Percentiles rank a stretch among this genome's conserved stretches.
Evolutionary conservation across 2,329 filamentous ascomycete species (phyloP).

Genomic region (Pezicula rhizophila): DNA sequence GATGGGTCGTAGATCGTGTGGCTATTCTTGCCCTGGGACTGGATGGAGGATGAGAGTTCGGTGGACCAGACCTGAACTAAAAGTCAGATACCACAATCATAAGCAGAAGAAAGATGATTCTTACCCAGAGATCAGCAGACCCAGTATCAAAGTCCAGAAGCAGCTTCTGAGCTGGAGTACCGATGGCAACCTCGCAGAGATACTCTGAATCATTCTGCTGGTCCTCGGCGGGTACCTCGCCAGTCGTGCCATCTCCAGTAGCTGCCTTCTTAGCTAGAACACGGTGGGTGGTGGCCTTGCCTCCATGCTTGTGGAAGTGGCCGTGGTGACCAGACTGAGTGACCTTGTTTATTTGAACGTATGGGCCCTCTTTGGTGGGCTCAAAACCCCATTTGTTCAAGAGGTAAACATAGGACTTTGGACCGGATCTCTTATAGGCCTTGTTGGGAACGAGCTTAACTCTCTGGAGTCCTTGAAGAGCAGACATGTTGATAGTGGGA

Average conservation of each 20-base stretch:
- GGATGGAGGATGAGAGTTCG: slow-evolving; percentile 33
- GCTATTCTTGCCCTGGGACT: slow-evolving; percentile 28
- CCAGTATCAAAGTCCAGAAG: slow-evolving; percentile 66
- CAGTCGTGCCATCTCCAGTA: slow-evolving; percentile 25
- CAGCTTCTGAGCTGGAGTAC: slow-evolving; percentile 56
- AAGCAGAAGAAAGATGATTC: slow-evolving; percentile 10
- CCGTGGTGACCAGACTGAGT: slow-evolving; percentile 31
- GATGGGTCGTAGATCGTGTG: slow-evolving; percentile 54
- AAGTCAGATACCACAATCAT: slow-evolving; percentile 7
- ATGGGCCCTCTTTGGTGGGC: slow-evolving; percentile 58
- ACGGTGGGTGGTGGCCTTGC: slow-evolving; percentile 39
- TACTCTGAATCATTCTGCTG: slow-evolving; percentile 63
- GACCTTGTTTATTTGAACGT: slow-evolving; percentile 42
- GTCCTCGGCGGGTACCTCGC: slow-evolving; percentile 53
- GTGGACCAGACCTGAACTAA: slow-evolving; percentile 46
- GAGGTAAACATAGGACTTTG: slow-evolving; percentile 56
- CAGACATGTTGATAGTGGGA: slow-evolving; percentile 17
- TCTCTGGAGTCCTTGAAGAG: slow-evolving; percentile 30
- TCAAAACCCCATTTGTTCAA: slow-evolving; percentile 58
- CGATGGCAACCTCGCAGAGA: slow-evolving; percentile 57
- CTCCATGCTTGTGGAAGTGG: slow-evolving; percentile 40
- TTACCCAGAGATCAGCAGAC: slow-evolving; percentile 63
- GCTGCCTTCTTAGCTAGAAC: slow-evolving; percentile 41
- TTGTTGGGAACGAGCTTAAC: slow-evolving; percentile 49
- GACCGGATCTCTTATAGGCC: slow-evolving; percentile 52